phyloP scores from a whole-genome alignment of 2,329 filamentous ascomycete species.

The Fusarium sp. region DNA sequence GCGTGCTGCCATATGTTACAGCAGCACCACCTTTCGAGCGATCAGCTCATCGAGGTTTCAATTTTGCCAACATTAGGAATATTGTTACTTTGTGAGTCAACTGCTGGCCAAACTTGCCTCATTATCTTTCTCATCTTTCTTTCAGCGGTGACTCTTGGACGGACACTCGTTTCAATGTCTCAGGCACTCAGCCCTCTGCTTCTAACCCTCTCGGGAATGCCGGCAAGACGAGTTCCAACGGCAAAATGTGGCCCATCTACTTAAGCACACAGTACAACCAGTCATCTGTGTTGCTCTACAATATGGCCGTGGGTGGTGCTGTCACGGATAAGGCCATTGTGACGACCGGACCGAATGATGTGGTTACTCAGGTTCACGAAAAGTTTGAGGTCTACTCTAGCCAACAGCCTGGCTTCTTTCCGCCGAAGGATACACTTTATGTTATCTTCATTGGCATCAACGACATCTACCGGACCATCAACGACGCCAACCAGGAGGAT shows the following conservation, averaged over 20 bases:
- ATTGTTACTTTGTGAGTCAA: slow-evolving; percentile 1
- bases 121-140: background rate
- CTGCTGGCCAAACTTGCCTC: background rate
- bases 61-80: background rate
- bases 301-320: slow-evolving; percentile 25
- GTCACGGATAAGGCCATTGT: slow-evolving; percentile 21
- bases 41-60: background rate
- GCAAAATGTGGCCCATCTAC: slow-evolving; percentile 28
- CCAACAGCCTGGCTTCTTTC: background rate
- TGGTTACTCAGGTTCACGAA: slow-evolving; percentile 5
- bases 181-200: slow-evolving; percentile 1
- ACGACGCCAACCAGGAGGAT: slow-evolving; percentile 1
- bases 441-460: slow-evolving; percentile 26
- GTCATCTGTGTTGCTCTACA: slow-evolving; percentile 9
- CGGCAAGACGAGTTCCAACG: slow-evolving; percentile 26
- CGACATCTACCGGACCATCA: slow-evolving; percentile 30
- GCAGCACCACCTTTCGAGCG: background rate
- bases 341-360: slow-evolving; percentile 16
- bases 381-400: slow-evolving; percentile 5
- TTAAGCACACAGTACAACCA: slow-evolving; percentile 14
- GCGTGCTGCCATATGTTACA: background rate
- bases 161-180: slow-evolving; percentile 17
- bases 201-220: slow-evolving; percentile 14
- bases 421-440: slow-evolving; percentile 4
- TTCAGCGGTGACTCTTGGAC: slow-evolving; percentile 29